Conservation (phyloP, 352 stramenopile species). For the Pythium aquatile region DNA sequence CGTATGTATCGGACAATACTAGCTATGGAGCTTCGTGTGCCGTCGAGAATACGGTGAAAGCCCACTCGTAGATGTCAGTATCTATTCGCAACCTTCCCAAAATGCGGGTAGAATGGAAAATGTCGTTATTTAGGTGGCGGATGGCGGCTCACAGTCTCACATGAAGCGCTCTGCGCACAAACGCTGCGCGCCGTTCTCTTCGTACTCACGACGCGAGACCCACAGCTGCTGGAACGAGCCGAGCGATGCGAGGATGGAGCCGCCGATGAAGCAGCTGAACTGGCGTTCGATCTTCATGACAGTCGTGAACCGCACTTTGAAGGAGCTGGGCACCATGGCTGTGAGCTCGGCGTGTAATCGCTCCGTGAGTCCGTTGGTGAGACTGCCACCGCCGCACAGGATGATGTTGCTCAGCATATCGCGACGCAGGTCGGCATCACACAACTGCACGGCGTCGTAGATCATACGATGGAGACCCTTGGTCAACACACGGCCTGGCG, state of each 20-base stretch:
- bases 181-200: constrained; percentile 68
- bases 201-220: constrained; percentile 84
- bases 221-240: constrained; percentile 89
- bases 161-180: constrained; percentile 72
- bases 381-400: constrained; percentile 77
- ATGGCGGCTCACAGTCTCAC: constrained; percentile 10
- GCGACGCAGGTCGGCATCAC: constrained; percentile 76
- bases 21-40: too few relatives aligned
- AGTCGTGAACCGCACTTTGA: constrained; percentile 86
- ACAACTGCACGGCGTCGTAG: constrained; percentile 81
- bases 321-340: constrained; percentile 73
- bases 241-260: constrained; percentile 83
- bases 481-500: constrained; percentile 41
- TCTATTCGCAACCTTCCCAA: too few relatives aligned
- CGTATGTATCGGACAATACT: not conserved
- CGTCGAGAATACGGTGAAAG: too few relatives aligned
- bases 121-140: not conserved
- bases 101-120: too few relatives aligned
- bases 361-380: constrained; percentile 74
- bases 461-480: constrained; percentile 80
- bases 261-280: constrained; percentile 88
- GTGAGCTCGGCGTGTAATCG: constrained; percentile 79
- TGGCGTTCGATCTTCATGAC: constrained; percentile 82
- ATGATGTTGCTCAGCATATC: constrained; percentile 89
- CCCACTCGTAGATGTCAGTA: too few relatives aligned